Percentiles rank a stretch among this genome's conserved stretches.
Conservation (phyloP, 2,329 filamentous ascomycete genomes). For the Gliomastix tumulicola region DNA sequence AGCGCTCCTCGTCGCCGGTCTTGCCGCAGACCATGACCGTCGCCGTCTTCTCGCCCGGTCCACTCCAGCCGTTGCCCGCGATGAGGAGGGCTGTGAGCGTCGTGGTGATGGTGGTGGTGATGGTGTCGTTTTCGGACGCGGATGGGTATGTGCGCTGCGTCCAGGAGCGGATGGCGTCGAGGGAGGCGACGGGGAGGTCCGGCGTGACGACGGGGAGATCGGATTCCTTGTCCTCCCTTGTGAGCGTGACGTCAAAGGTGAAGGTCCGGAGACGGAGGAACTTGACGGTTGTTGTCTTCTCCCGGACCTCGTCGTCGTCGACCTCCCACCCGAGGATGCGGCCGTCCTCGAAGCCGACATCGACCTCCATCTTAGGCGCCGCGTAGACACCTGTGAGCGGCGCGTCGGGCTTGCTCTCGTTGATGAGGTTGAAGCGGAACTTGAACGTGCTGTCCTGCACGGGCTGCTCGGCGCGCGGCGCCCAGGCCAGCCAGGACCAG, state of each 20-base stretch:
- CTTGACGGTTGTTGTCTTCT: no score
- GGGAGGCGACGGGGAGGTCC: no score
- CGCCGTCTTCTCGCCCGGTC: background rate
- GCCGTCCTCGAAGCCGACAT: slow-evolving; percentile 23
- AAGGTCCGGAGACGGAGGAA: slow-evolving; percentile 25
- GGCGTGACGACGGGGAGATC: no score
- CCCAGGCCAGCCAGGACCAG: slow-evolving; percentile 30
- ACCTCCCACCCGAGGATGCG: slow-evolving; percentile 25
- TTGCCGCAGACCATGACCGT: background rate
- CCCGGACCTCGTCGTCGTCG: slow-evolving; percentile 21
- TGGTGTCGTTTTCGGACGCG: no score
- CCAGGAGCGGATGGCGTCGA: no score
- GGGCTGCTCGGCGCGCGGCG: slow-evolving; percentile 11
- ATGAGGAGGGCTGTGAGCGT: slow-evolving; percentile 3
- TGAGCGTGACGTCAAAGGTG: slow-evolving; percentile 21
- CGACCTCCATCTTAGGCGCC: slow-evolving; percentile 22
- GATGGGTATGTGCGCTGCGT: no score
- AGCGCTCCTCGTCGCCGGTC: background rate
- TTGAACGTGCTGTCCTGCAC: slow-evolving; percentile 1
- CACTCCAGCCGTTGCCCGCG: slow-evolving; percentile 4
- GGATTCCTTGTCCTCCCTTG: slow-evolving; percentile 4
- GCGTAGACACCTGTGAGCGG: slow-evolving; percentile 18
- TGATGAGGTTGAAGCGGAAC: slow-evolving; percentile 23
- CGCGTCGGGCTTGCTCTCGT: slow-evolving; percentile 10
- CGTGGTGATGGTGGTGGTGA: no score